phyloP scores from a whole-genome alignment of 2,329 filamentous ascomycete genomes.

The Exophiala calicioides region DNA sequence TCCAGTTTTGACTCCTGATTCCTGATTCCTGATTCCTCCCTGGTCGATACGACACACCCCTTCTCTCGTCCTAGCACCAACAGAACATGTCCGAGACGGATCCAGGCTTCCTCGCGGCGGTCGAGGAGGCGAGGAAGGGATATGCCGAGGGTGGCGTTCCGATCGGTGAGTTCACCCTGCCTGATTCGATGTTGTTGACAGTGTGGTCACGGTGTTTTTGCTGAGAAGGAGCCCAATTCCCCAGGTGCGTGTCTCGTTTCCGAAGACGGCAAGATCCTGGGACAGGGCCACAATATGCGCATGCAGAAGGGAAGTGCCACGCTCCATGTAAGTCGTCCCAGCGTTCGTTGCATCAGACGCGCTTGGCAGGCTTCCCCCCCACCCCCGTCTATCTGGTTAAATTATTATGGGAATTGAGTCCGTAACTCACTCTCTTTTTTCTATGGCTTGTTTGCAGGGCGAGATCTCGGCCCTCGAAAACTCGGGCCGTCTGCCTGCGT shows the following conservation, averaged over 20 bases:
- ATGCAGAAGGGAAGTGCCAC: constrained; percentile 71
- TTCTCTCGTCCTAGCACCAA: too few species aligned
- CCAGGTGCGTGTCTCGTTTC: constrained; percentile 67
- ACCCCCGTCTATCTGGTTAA: background rate
- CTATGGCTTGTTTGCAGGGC: constrained; percentile 52
- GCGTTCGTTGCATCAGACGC: too few species aligned
- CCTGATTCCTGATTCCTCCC: too few species aligned
- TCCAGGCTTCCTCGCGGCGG: constrained; percentile 57
- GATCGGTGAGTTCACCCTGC: constrained; percentile 40
- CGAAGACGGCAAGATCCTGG: constrained; percentile 68
- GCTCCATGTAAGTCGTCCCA: constrained; percentile 70
- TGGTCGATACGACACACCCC: too few species aligned
- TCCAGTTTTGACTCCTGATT: too few species aligned
- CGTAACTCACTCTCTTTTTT: background rate
- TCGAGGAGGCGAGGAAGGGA: constrained; percentile 59
- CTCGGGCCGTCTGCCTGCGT: constrained; percentile 69
- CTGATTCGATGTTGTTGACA: background rate
- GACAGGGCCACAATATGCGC: constrained; percentile 73
- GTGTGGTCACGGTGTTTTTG: background rate
- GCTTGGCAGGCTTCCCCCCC: constrained; percentile 16
- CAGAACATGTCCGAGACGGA: constrained; percentile 40
- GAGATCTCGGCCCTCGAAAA: constrained; percentile 76
- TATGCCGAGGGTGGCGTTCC: constrained; percentile 60
- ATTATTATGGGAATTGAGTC: background rate
- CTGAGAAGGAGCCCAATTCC: too few species aligned